Evolutionary conservation across 1,284 basidiomycete species (phyloP), one percentile per base, ranked within the genome.

Genomic region (Cutaneotrichosporon sp.): DNA sequence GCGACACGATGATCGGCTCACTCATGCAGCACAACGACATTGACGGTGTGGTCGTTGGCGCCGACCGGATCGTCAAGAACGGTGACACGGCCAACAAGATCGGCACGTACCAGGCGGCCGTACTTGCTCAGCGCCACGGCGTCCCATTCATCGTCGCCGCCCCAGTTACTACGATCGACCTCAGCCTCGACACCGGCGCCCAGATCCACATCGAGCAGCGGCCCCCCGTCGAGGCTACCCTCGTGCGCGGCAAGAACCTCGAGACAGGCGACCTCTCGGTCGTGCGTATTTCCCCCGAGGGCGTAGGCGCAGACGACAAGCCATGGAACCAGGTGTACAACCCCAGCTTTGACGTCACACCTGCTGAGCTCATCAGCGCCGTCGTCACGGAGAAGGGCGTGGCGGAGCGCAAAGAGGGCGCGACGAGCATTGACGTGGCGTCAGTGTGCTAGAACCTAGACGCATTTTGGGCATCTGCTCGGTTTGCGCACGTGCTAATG

Each of bases 21-120:
- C 77, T 93, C 39, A 88, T 96, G 77, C 89, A 91, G 68, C 85
- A 89, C 70, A 79, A 88, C 68, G 77, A 82, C 38, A 87, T 94
- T 46, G 87, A 93, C 67, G 89, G 85, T n/a, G 84, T 94, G 46
- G 86, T 79, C 15, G 88, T 91, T 30, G 89, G 88, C 26, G 88
- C 88, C 4, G 87, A 90, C 73, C 80, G 90, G 51, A 85, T 96
- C 61, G 88, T 90, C 4, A 80, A 78, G 64, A 94, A 96, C 65
- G 91, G 91, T 2, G 91, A 94, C 74, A 93, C 91, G 0, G 90
- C 90, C 18, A 94, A 94, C 79, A 94, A 94, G 84, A 85, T 92
- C 62, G 88, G 90, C 37, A 92, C 90, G 2, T 92, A 91, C 76
- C 90, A 92, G 65, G 88, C 89, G 9, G 89, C 89, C 8, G 88